Evolutionary conservation across 2,329 filamentous ascomycete species (phyloP), one percentile per base, ranked within the genome.

Genomic region (Penicillium sp.): DNA sequence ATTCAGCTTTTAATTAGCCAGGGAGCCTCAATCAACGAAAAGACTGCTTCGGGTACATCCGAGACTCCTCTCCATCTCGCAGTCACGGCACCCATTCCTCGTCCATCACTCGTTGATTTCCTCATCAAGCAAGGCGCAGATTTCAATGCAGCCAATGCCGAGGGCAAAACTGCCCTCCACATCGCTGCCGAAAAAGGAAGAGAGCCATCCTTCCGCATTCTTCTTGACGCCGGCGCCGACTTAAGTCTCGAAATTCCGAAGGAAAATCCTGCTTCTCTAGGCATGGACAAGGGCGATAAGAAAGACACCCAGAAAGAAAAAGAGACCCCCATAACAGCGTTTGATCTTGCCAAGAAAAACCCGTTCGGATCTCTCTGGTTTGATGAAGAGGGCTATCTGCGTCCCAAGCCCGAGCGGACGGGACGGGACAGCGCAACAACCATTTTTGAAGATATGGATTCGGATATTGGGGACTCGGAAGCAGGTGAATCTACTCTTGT

Each of bases 11-110:
- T 61, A 0, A 28, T 61, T 1, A 25, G 31, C 0, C 25, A 52
- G 0, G 56, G 55, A 0, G 59, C 57, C 0, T 41, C 54, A 1
- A 41, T 60, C 4, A 55, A 59, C 32, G 49, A 47, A 2, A 28
- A 31, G 0, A 9, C 45, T 1, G 35, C 34, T 2, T 43, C 47
- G 1, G 15, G 25, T 0, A 37, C 28, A 1, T 45, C 30, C 2
- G 56, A 56, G 35, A 60, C 56, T 1, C 38, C 57, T 7, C 47
- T 61, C 0, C 57, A 61, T 28, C 44, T 61, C 2, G 57, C 57
- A 4, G 35, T 42, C 0, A 49, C 44, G 6, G 46, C 54, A 0
- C 43, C 41, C 1, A 35, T 52, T 1, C 48, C 54, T 3, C 45
- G 45, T 0, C 47, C 47, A 1, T 39, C 43, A 3, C 37, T 59